These are phyloP conservation scores for Zygnema cylindricum DNA, from an alignment of 139 green algal genomes.

Conservation along the genomic window DNA sequence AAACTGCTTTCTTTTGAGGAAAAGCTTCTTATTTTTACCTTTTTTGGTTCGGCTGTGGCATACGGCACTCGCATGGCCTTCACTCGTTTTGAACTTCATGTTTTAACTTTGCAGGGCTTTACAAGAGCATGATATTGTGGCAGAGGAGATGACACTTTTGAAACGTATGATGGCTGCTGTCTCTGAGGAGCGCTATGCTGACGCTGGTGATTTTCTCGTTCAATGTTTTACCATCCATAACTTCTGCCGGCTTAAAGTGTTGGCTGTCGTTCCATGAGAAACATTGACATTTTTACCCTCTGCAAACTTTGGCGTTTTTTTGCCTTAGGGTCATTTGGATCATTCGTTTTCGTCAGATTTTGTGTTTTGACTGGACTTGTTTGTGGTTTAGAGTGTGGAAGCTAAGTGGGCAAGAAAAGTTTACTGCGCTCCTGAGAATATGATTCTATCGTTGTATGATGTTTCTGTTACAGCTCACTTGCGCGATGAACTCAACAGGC, in stretches of 20 bases:
- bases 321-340: not conserved
- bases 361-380: not conserved
- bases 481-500: not conserved
- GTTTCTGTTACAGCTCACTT: not conserved
- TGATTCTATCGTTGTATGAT: not conserved
- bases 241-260: not conserved
- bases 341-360: not conserved
- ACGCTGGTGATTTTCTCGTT: slow-evolving; percentile 21
- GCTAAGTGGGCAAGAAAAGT: not conserved
- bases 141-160: slow-evolving; percentile 27
- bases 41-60: not conserved
- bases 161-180: slow-evolving; percentile 36
- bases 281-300: not conserved
- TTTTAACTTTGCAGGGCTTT: slow-evolving; percentile 10
- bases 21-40: not conserved
- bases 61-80: not conserved
- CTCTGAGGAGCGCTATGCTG: slow-evolving; percentile 30
- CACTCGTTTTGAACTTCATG: not conserved
- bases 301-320: not conserved
- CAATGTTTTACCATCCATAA: not conserved
- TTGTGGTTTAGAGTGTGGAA: not conserved
- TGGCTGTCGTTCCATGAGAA: not conserved
- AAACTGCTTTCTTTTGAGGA: too few species aligned
- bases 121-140: not conserved
- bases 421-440: not conserved